Base-by-base conservation (phyloP, 176 grass and related monocot species). In the Sorghum bicolor region DNA sequence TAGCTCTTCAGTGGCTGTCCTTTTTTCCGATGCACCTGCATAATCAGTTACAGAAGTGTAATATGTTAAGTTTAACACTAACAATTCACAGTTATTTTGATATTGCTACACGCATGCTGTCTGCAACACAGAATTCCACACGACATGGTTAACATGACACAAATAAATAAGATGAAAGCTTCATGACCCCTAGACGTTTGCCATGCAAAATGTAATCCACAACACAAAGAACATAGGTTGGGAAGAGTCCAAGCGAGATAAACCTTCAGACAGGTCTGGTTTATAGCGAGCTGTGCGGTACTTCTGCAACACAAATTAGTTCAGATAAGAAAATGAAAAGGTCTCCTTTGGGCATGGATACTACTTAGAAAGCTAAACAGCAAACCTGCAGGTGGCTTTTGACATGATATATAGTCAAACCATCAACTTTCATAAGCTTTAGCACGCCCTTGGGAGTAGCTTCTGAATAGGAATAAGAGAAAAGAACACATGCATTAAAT, bases 331-430 rank as follows among this genome's bases (percentile, higher is more conserved):
- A 66, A 70, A 41, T 73, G 40, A 75, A 39, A 80, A 78, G 15
- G 67, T 33, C 16, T 73, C 57, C 57, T 72, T 17, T 57, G 10
- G 68, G 77, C 64, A 86, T 78, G 44, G 24, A 84, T 82, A 78
- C 17, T 74, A 47, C 63, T 68, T 64, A 84, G 45, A 73, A 82
- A 68, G 36, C 6, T 40, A 80, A 72, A 91, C 8, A 66, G 39
- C 31, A 69, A 70, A 98, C 96, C 96, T 98, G 96, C 17, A 98
- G 76, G 76, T 98, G 96, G 74, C 96, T 98, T 91, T 98, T 98
- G 55, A 98, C 91, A 83, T 98, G 96, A 91, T 91, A 93, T 94
- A 95, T 95, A 16, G 96, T 98, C 74, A 98, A 88, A n/a, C 87
- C 80, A 74, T 93, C 91, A 80, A 98, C 89, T 87, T 93, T 95